Evolutionary conservation across 2,329 filamentous ascomycete species (phyloP).

Genomic region (Coniochaeta prunicola): DNA sequence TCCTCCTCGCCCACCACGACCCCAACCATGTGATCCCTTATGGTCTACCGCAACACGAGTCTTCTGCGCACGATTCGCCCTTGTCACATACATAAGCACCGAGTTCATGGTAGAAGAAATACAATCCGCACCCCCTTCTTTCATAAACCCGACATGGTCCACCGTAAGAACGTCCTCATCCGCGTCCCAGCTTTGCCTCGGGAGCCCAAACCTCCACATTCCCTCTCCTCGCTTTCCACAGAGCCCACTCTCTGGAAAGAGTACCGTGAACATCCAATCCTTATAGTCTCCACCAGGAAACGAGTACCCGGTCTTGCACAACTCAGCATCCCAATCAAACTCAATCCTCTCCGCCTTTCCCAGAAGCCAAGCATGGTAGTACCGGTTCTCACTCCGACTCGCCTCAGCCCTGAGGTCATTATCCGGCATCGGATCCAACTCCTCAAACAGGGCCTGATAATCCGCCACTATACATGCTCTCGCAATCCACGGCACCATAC

Average conservation of each 20-base stretch:
- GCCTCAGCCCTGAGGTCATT: background rate
- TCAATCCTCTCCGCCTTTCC: background rate
- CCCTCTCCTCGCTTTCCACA: background rate
- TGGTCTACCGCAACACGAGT: background rate
- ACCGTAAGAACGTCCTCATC: background rate
- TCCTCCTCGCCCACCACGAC: background rate
- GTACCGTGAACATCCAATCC: background rate
- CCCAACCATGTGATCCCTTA: background rate
- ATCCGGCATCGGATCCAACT: conserved; percentile 2
- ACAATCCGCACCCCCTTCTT: background rate
- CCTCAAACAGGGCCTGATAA: conserved; percentile 2
- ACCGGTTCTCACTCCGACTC: background rate
- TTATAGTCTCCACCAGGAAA: background rate
- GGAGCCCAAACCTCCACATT: background rate
- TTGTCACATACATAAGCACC: background rate
- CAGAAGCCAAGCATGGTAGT: background rate
- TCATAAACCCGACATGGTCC: background rate
- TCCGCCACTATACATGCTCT: conserved; percentile 8
- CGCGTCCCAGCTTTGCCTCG: background rate
- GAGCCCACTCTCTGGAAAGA: background rate
- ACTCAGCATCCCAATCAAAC: background rate
- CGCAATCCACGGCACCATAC: conserved; percentile 2
- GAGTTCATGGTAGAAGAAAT: background rate
- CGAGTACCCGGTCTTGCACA: background rate
- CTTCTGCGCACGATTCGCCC: background rate